Evolutionary conservation across 1,139 yeast species (phyloP).

Genomic region (Protomyces pachydermus): DNA sequence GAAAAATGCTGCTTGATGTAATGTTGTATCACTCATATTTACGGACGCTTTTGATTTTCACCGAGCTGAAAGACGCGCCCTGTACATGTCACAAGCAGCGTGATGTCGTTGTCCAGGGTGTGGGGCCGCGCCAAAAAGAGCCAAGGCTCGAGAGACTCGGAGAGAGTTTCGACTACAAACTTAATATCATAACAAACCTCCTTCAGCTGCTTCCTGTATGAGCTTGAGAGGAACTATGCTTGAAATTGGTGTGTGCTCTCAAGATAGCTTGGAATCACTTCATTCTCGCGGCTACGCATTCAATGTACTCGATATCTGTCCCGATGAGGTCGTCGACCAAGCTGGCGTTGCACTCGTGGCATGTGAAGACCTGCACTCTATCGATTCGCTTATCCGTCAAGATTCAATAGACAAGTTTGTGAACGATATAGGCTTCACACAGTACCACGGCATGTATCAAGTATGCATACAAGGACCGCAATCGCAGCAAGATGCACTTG

Average conservation of each 20-base stretch:
- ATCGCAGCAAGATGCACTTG: constrained; percentile 10
- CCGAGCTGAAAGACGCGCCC: too few species aligned
- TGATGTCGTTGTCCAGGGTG: neutral
- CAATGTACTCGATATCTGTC: constrained; percentile 13
- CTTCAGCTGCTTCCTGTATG: too few species aligned
- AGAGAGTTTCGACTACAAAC: too few species aligned
- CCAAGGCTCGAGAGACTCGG: too few species aligned
- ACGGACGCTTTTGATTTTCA: neutral
- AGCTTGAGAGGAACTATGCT: neutral
- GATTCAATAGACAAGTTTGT: constrained; percentile 5
- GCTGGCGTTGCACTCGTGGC: constrained; percentile 13
- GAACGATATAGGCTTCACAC: constrained; percentile 20
- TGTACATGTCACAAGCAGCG: neutral
- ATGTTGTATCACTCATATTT: too few species aligned
- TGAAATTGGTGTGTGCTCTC: constrained; percentile 11
- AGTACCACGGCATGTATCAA: constrained; percentile 8
- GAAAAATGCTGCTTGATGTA: neutral
- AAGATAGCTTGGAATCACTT: constrained; percentile 5
- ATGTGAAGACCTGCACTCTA: constrained; percentile 13
- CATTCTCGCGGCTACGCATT: constrained; percentile 12
- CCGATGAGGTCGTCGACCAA: constrained; percentile 4
- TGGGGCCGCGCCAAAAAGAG: too few species aligned
- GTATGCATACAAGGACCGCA: constrained; percentile 16
- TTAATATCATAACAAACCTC: too few species aligned
- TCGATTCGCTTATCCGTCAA: constrained; percentile 23